Evolutionary conservation across 441 rosid genomes (phyloP), one percentile per base, ranked within the genome.

Genomic region (Pelargonium australe): DNA sequence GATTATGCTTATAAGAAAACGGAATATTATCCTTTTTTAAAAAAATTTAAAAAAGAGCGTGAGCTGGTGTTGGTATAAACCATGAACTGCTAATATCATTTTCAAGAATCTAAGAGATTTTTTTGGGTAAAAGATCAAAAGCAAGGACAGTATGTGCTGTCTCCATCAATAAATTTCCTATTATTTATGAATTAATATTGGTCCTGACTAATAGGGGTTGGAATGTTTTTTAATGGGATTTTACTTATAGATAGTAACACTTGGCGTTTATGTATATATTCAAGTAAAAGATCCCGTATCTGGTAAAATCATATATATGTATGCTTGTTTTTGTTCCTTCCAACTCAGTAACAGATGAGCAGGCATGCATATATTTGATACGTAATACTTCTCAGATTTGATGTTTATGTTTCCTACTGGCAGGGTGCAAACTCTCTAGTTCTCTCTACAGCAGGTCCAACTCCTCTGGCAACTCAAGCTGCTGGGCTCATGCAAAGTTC

Each of bases 401-500:
- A 80, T 72, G 65, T 70, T 77, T 73, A 31, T 76, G 61, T 68
- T 72, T 12, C 73, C 58, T 76, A 61, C 68, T 81, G 81, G 66
- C 86, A 93, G 98, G 88, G 83, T 70, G 88, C 90, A 73, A 91
- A 85, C 83, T 84, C 95, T 62, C 61, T 86, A 64, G 94, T 81
- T 64, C 71, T 87, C 71, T 81, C 98, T 25, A 78, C 95, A 23
- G 85, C 85, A 13, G 85, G 96, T 76, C 85, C 88, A 75, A 80
- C 88, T 68, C 83, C 96, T 34, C 71, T 81, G 75, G 90, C 70
- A 72, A 89, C 96, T 75, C 98, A 93, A 72, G 83, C 96, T 45
- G 77, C 89, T 73, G 97, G 93, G 66, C 77, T 81, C 65, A 79
- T 87, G 93, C 98, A 91, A 76, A 90, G 86, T 79, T 89, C 98